Evolutionary conservation across 805 yeast genomes (phyloP).

Genomic region (Metschnikowia lachancei): DNA sequence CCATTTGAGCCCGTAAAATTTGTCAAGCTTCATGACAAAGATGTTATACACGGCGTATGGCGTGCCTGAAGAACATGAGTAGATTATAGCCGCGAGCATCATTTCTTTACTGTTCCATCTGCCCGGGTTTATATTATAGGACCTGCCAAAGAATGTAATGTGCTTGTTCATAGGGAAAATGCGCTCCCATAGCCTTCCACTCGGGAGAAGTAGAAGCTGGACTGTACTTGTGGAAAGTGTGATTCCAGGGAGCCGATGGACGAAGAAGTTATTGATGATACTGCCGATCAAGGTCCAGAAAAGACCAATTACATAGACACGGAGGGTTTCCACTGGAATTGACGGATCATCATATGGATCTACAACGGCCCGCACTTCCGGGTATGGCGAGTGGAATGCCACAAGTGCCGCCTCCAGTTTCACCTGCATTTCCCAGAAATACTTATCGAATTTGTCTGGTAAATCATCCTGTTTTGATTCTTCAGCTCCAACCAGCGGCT

Average conservation of each 20-base stretch:
- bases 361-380: conserved; percentile 66
- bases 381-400: conserved; percentile 53
- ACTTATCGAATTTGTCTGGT: not conserved
- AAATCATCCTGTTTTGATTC: not conserved
- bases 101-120: conserved; percentile 45
- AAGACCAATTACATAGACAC: conserved; percentile 54
- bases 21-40: conserved; percentile 42
- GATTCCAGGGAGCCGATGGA: conserved; percentile 53
- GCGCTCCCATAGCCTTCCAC: conserved; percentile 42
- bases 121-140: conserved; percentile 38
- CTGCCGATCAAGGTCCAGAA: conserved; percentile 53
- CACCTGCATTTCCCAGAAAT: conserved; percentile 31
- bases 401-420: conserved; percentile 44
- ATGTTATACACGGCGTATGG: conserved; percentile 44
- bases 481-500: not conserved
- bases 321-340: conserved; percentile 49
- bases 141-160: conserved; percentile 24
- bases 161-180: conserved; percentile 26
- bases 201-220: conserved; percentile 39
- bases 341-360: conserved; percentile 53
- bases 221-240: conserved; percentile 39
- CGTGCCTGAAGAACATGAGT: conserved; percentile 42
- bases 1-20: conserved; percentile 44
- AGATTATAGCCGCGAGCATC: conserved; percentile 45
- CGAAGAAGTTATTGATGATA: conserved; percentile 55